Percentiles rank a stretch among this genome's conserved stretches.
These are phyloP conservation scores for Lactifluus echinatus DNA, from an alignment of 768 basidiomycete genomes.

Conservation along the genomic window DNA sequence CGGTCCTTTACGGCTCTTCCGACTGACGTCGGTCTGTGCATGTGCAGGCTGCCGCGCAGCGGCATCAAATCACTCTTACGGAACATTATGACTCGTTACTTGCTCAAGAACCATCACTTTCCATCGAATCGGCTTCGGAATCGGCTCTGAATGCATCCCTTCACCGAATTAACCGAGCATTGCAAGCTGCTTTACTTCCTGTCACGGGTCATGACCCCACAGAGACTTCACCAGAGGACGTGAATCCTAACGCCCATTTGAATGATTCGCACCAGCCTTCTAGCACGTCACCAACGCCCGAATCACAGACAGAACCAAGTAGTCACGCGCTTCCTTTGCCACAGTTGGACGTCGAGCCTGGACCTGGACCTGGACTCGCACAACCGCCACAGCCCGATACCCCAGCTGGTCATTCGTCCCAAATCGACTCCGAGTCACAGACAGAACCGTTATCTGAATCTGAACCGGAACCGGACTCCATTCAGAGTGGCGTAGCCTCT, in stretches of 20 bases:
- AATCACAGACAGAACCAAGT: background rate
- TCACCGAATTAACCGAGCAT: conserved; percentile 57
- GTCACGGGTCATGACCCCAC: conserved; percentile 51
- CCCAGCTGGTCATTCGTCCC: background rate
- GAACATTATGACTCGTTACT: conserved; percentile 87
- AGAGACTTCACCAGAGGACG: conserved; percentile 16
- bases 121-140: conserved; percentile 48
- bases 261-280: background rate
- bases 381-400: background rate
- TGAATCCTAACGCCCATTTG: background rate
- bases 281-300: background rate
- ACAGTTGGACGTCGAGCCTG: background rate
- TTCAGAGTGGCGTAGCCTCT: background rate
- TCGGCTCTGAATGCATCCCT: conserved; percentile 57
- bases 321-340: background rate
- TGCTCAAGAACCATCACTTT: conserved; percentile 48
- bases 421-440: background rate
- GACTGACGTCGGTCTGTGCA: background rate
- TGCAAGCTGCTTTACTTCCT: conserved; percentile 64
- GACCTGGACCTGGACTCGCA: background rate
- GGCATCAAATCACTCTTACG: conserved; percentile 79
- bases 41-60: conserved; percentile 76
- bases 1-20: conserved; percentile 4
- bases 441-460: background rate
- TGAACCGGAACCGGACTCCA: background rate